Percentiles rank a stretch among this genome's conserved stretches.
Conservation (phyloP, 179 eudicot species). For the Pouteria campechiana region DNA sequence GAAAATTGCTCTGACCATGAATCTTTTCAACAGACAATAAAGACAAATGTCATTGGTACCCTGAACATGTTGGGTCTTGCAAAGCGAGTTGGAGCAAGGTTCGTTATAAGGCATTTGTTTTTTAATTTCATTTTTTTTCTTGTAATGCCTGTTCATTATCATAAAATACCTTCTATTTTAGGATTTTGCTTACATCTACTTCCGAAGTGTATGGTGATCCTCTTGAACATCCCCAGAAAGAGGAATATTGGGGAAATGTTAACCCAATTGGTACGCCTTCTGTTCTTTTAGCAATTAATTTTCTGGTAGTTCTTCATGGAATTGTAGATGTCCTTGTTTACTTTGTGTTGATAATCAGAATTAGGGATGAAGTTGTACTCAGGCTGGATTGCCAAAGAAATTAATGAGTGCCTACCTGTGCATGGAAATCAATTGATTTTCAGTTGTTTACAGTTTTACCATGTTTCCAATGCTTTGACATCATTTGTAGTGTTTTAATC, state of each 20-base stretch:
- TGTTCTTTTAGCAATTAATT: too few relatives aligned
- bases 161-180: too few relatives aligned
- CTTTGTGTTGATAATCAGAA: too few relatives aligned
- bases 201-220: slow-evolving; percentile 99
- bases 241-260: slow-evolving; percentile 97
- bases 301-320: too few relatives aligned
- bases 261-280: slow-evolving; percentile 95
- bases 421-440: not conserved
- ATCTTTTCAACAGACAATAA: slow-evolving; percentile 93
- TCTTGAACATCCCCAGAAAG: slow-evolving; percentile 90
- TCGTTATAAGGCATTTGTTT: not conserved
- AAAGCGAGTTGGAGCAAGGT: slow-evolving; percentile 99
- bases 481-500: too few relatives aligned
- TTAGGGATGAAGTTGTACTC: too few relatives aligned
- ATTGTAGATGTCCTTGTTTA: too few relatives aligned
- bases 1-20: not conserved
- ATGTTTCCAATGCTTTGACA: too few relatives aligned
- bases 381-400: too few relatives aligned
- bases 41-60: slow-evolving; percentile 98
- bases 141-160: not conserved
- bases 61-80: slow-evolving; percentile 98
- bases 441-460: not conserved
- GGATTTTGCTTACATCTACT: slow-evolving; percentile 96
- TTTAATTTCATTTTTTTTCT: not conserved
- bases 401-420: not conserved